Evolutionary conservation across 352 stramenopile species (phyloP).

Genomic region (Achlya hypogyna): DNA sequence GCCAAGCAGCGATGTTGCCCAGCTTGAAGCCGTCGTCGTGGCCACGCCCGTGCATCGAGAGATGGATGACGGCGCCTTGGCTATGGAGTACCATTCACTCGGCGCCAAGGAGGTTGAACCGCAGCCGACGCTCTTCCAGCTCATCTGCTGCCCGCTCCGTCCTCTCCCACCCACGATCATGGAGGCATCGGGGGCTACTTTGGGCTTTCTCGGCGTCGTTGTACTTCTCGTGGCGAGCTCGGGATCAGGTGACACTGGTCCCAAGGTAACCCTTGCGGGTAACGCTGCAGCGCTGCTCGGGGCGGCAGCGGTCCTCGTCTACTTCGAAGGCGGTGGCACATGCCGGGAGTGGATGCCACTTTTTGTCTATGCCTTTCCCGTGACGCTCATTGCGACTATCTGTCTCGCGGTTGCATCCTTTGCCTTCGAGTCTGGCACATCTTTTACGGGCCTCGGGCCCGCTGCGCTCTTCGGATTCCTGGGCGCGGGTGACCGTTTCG

Average conservation of each 20-base stretch:
- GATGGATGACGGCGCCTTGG: not conserved
- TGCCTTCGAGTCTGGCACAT: slow-evolving; percentile 8
- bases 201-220: slow-evolving; percentile 13
- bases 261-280: not conserved
- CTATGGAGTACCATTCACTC: not conserved
- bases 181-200: not conserved
- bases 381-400: not conserved
- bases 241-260: not conserved
- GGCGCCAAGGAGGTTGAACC: not conserved
- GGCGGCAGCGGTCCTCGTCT: not conserved
- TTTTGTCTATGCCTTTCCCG: slow-evolving; percentile 14
- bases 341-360: slow-evolving; percentile 17
- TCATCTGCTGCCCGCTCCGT: not conserved
- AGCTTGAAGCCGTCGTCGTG: not conserved
- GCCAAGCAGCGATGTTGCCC: not conserved
- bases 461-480: slow-evolving; percentile 8
- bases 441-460: slow-evolving; percentile 2
- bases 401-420: not conserved
- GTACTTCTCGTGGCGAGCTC: not conserved
- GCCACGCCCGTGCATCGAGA: not conserved
- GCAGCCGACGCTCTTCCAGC: slow-evolving; percentile 5
- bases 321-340: slow-evolving; percentile 6
- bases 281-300: slow-evolving; percentile 4
- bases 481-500: slow-evolving; percentile 1
- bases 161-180: slow-evolving; percentile 13